Base-by-base conservation (phyloP, 1,139 yeast genomes). In the Geotrichum restrictum region DNA sequence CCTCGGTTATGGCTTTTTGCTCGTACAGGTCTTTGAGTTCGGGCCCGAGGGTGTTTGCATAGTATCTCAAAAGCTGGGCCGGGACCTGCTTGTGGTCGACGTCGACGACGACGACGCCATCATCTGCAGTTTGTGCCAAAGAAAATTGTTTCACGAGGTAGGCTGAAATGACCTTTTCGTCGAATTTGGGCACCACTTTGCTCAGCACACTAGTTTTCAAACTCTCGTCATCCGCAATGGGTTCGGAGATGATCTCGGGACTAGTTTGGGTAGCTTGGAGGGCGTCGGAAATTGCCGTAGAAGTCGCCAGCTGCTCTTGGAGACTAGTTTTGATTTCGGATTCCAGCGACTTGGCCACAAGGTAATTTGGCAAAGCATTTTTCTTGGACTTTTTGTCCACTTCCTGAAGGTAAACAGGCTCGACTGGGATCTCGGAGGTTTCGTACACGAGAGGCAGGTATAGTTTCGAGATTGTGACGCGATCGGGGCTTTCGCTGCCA, bases 261-360 rank as follows among this genome's bases (percentile, higher is more conserved):
- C 5, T 24, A 13, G 33, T 14, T 22, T 37, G 13, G 14, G 32
- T n/a, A 22, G 21, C 32, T 29, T 39, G 16, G 6, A 5, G 11
- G 3, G 48, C 50, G n/a, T 46, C 48, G 19, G 43, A 19, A 6
- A 16, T 27, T 4, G 54, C 54, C 5, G 45, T 27, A 14, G 40
- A 13, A 3, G 13, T 31, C 8, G 33, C 48, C 7, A 51, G 38
- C 3, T 33, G 29, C 13, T 14, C 13, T 16, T 41, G 43, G 6
- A 51, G 34, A 2, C 16, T 18, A 11, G 16, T 16, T 38, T 24
- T 13, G n/a, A 51, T 42, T 31, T 51, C 47, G 5, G 33, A 18
- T 29, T 41, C 44, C 3, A 51, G 18, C 2, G 11, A 16, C 13
- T n/a, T 21, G n/a, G 41, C 14, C 16, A 51, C 45, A 24, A 51